Evolutionary conservation across 2,329 filamentous ascomycete genomes (phyloP).

Genomic region (Verticillium albo-atrum): DNA sequence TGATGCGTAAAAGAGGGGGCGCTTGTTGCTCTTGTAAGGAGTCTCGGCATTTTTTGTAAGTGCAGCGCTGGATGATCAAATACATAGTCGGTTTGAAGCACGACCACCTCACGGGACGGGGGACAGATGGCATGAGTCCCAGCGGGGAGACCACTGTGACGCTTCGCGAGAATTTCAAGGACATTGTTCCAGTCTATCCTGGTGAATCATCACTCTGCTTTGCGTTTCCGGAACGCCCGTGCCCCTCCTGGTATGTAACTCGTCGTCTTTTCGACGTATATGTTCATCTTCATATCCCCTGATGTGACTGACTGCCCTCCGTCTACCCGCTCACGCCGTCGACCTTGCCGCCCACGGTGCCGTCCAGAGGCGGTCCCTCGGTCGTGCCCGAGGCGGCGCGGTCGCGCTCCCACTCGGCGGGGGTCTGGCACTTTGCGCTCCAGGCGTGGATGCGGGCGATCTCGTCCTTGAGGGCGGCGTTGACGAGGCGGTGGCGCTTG

Average conservation of each 20-base stretch:
- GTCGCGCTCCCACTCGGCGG: slow-evolving; percentile 79
- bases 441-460: slow-evolving; percentile 91
- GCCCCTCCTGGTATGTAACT: background rate
- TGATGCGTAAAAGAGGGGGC: background rate
- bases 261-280: background rate
- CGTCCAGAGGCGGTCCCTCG: slow-evolving; percentile 34
- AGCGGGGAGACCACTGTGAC: background rate
- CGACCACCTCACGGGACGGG: background rate
- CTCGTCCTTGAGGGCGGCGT: slow-evolving; percentile 76
- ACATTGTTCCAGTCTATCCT: background rate
- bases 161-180: background rate
- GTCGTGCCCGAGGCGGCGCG: slow-evolving; percentile 25
- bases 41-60: slow-evolving; percentile 11
- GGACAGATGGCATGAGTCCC: background rate
- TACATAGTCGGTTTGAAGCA: background rate
- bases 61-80: slow-evolving; percentile 2
- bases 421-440: slow-evolving; percentile 91
- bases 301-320: background rate
- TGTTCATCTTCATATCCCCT: background rate
- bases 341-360: slow-evolving; percentile 38
- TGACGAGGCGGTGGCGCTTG: slow-evolving; percentile 82
- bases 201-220: background rate
- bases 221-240: background rate
- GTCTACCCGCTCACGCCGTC: slow-evolving; percentile 24
- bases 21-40: slow-evolving; percentile 1